Evolutionary conservation across 768 basidiomycete species (phyloP).

Genomic region (Termitomyces sp.): DNA sequence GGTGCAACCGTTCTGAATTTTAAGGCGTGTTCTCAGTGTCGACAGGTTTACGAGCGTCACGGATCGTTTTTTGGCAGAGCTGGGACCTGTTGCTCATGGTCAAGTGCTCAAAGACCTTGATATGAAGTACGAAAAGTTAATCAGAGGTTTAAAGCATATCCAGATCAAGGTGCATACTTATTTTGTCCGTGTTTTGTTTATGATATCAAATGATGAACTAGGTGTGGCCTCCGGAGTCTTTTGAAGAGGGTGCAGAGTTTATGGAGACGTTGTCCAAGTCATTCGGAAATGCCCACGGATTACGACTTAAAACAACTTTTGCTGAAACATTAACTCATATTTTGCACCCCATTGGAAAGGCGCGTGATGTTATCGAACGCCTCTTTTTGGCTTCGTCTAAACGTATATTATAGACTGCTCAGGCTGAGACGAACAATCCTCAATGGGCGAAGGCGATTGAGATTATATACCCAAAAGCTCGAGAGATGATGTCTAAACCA

Average conservation of each 20-base stretch:
- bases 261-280: conserved; percentile 78
- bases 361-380: conserved; percentile 18
- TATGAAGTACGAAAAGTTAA: conserved; percentile 76
- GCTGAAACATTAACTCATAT: conserved; percentile 74
- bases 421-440: conserved; percentile 94
- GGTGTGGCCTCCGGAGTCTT: conserved; percentile 92
- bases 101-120: conserved; percentile 79
- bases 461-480: conserved; percentile 72
- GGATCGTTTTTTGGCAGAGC: conserved; percentile 80
- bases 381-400: neutral
- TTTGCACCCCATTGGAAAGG: conserved; percentile 87
- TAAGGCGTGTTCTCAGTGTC: neutral
- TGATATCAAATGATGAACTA: conserved; percentile 20
- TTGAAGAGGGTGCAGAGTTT: conserved; percentile 92
- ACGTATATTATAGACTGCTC: conserved; percentile 59
- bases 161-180: conserved; percentile 60
- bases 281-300: conserved; percentile 80
- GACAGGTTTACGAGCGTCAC: conserved; percentile 86
- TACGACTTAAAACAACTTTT: conserved; percentile 76
- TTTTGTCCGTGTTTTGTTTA: neutral
- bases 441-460: conserved; percentile 92
- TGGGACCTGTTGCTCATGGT: conserved; percentile 66
- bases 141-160: conserved; percentile 75
- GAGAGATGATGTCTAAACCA: conserved; percentile 82
- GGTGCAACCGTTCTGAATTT: conserved; percentile 15